These are phyloP conservation scores for Cordia subcordata DNA, from an alignment of 257 asterid species.

Conservation along the genomic window DNA sequence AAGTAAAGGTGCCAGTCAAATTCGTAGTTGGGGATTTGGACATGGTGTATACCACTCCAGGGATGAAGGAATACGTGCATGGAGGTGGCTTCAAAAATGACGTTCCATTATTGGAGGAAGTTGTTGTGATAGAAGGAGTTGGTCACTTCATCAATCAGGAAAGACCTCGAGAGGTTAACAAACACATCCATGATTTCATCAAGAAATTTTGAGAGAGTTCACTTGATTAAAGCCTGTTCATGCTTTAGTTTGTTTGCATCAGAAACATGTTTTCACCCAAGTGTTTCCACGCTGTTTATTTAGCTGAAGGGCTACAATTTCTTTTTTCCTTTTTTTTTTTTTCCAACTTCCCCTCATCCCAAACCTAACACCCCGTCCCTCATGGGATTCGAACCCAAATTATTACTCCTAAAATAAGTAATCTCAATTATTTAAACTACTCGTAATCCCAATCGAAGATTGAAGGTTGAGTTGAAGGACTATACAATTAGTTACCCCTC, in stretches of 20 bases:
- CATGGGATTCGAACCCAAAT: too few species aligned
- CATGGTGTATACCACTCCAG: constrained; percentile 74
- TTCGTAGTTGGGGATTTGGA: constrained; percentile 70
- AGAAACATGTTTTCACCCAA: neutral
- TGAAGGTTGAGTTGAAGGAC: too few species aligned
- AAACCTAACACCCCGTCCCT: too few species aligned
- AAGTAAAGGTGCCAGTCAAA: constrained; percentile 67
- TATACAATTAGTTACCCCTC: too few species aligned
- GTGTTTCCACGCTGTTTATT: neutral
- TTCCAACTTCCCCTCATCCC: too few species aligned
- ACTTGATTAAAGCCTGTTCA: neutral
- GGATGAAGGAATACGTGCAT: constrained; percentile 80
- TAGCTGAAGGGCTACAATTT: too few species aligned
- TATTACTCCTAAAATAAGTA: too few species aligned
- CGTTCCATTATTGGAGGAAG: constrained; percentile 71
- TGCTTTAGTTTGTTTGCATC: neutral
- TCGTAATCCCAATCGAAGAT: too few species aligned
- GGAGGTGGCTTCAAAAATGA: constrained; percentile 77
- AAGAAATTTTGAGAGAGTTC: constrained; percentile 22
- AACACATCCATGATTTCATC: constrained; percentile 49
- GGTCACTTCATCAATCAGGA: constrained; percentile 92
- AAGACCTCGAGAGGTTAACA: constrained; percentile 49
- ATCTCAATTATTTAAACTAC: too few species aligned
- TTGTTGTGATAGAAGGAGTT: constrained; percentile 53
- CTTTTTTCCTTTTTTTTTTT: too few species aligned